Conservation (phyloP, 495 filamentous ascomycete genomes). For the Aspergillus funiculosus region DNA sequence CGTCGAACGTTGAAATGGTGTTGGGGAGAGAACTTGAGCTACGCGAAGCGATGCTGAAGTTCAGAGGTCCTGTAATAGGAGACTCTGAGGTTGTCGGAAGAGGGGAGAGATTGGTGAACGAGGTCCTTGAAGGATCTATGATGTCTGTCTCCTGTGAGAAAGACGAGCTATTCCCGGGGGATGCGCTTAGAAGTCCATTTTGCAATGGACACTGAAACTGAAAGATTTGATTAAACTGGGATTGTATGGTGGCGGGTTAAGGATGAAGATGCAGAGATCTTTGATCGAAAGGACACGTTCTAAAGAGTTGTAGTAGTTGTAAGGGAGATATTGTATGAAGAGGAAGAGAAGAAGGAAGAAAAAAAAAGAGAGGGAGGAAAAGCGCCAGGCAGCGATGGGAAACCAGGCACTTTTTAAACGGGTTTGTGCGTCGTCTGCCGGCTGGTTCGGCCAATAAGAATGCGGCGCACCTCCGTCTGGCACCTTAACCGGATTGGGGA, state of each 20-base stretch:
- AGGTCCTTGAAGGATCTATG: slow-evolving; percentile 42
- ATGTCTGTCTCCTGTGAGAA: slow-evolving; percentile 45
- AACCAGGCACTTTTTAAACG: slow-evolving; percentile 42
- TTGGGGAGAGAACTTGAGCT: slow-evolving; percentile 46
- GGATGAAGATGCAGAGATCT: background rate
- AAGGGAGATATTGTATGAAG: slow-evolving; percentile 4
- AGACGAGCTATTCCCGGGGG: slow-evolving; percentile 31
- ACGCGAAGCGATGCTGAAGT: slow-evolving; percentile 49
- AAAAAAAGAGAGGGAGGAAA: slow-evolving; percentile 19
- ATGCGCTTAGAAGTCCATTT: slow-evolving; percentile 50
- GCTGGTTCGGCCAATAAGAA: slow-evolving; percentile 19
- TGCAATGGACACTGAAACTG: slow-evolving; percentile 22
- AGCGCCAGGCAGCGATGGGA: slow-evolving; percentile 33
- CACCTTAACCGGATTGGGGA: slow-evolving; percentile 20
- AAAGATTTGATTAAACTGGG: slow-evolving; percentile 27
- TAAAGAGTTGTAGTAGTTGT: background rate
- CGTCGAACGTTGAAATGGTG: slow-evolving; percentile 47
- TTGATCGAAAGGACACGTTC: background rate
- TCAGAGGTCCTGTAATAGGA: slow-evolving; percentile 49
- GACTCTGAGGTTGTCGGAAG: slow-evolving; percentile 40
- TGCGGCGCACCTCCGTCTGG: slow-evolving; percentile 3
- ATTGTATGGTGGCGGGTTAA: slow-evolving; percentile 24
- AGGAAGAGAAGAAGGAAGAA: slow-evolving; percentile 5
- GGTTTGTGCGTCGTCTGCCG: slow-evolving; percentile 24
- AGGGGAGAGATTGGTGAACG: slow-evolving; percentile 34